Evolutionary conservation across 495 filamentous ascomycete genomes (phyloP), one percentile per base, ranked within the genome.

Genomic region (Aspergillus wentii): DNA sequence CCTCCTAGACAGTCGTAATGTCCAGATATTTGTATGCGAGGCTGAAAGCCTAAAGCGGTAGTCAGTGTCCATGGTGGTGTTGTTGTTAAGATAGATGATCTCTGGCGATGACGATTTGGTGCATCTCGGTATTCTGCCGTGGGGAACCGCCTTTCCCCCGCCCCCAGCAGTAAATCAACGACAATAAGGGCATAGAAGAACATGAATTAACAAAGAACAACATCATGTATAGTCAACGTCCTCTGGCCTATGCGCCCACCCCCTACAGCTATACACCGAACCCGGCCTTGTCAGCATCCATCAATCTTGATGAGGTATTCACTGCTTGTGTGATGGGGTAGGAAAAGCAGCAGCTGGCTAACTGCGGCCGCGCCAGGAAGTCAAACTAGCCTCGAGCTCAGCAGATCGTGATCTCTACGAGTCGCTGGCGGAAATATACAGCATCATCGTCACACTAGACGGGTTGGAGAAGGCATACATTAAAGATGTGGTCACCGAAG

Each of bases 391-490:
- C 33, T 80, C 85, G 5, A 94, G 81, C 17, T 79, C 85, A 33
- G 82, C 83, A 19, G 88, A 96, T 62, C 80, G 91, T 17, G 91
- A 97, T 54, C 78, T 97, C 3, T 86, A 94, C 65, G 92, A 96
- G 54, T 96, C 92, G 2, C 76, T 99, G 8, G 92, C 91, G 33
- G 92, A 99, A 54, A 82, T 99, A 33, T 97, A 97, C 65, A 94
- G 88, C 66, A 95, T 99, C 41, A 91, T 97, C 16, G 76, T 95
- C 40, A 96, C 92, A 0, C 68, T 99, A 15, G 92, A 99, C 53
- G 90, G 90, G 35, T 72, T 99, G 5, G 92, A 99, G 53, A 95
- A 94, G 57, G 94, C 92, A 10, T 97, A 91, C 66, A 82, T 97
- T 30, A 91, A 94, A 62, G 92, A 99, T 71, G 90, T 88, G 13